phyloP scores from a whole-genome alignment of 495 filamentous ascomycete genomes.

The Penicillium pancosmium region DNA sequence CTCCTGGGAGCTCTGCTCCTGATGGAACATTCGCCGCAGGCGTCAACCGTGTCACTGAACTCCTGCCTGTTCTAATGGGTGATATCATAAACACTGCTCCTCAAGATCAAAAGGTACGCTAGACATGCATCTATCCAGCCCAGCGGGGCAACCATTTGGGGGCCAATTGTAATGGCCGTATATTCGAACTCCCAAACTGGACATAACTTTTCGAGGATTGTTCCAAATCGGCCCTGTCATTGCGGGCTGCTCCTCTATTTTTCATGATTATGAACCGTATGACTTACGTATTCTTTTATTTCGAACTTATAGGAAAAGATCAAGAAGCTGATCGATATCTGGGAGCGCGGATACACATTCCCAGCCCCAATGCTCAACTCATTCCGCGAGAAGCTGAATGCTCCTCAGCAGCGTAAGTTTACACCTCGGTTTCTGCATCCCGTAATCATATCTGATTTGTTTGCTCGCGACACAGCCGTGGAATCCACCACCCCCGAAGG shows the following conservation, averaged over 20 bases:
- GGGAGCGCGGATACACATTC: constrained; percentile 94
- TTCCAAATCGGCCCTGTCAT: neutral
- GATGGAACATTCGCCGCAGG: constrained; percentile 95
- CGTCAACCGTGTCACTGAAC: constrained; percentile 93
- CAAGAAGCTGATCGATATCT: constrained; percentile 93
- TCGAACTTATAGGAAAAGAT: constrained; percentile 83
- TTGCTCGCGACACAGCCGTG: constrained; percentile 42
- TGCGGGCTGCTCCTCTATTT: constrained; percentile 11
- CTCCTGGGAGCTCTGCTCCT: constrained; percentile 70
- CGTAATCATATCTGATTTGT: neutral
- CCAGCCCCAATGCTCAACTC: constrained; percentile 76
- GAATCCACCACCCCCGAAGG: constrained; percentile 81
- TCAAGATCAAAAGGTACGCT: constrained; percentile 96
- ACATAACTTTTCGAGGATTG: neutral
- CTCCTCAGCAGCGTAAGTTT: constrained; percentile 64
- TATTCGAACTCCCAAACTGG: neutral
- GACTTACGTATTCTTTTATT: constrained; percentile 53
- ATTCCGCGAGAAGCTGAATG: constrained; percentile 83
- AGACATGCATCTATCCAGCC: constrained; percentile 32
- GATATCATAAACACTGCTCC: constrained; percentile 89
- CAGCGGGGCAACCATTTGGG: constrained; percentile 12
- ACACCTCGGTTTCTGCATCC: neutral
- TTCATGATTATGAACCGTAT: constrained; percentile 35
- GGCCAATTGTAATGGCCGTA: constrained; percentile 9
- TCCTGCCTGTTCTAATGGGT: constrained; percentile 91